Conservation (phyloP, 345 rosid genomes). For the Linum usitatissimum region DNA sequence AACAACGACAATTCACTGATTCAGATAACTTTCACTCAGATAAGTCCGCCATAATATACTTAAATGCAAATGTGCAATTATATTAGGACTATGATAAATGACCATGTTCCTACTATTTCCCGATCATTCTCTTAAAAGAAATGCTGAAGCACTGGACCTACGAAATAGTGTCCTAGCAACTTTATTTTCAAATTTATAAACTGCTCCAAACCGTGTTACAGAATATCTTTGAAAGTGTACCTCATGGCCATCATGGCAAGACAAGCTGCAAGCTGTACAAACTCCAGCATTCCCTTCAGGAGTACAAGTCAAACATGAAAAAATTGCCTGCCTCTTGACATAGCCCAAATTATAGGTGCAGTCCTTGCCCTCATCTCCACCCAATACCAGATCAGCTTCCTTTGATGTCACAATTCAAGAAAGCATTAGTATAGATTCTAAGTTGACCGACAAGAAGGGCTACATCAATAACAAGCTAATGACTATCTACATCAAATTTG, state of each 20-base stretch:
- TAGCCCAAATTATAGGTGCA: conserved; percentile 81
- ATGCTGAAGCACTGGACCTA: too few relatives aligned
- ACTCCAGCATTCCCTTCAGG: conserved; percentile 87
- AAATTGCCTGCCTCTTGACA: conserved; percentile 88
- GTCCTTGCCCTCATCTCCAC: conserved; percentile 93
- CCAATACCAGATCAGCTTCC: conserved; percentile 95
- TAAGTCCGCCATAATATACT: too few relatives aligned
- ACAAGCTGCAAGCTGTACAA: conserved; percentile 89
- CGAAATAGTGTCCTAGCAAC: neutral
- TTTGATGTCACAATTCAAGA: conserved; percentile 18
- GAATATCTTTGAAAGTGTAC: conserved; percentile 19
- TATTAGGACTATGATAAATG: too few relatives aligned
- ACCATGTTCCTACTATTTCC: too few relatives aligned
- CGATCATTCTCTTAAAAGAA: too few relatives aligned
- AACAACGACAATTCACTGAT: too few relatives aligned
- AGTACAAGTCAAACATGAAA: conserved; percentile 87
- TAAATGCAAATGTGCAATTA: too few relatives aligned
- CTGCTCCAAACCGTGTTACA: neutral
- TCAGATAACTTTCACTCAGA: too few relatives aligned
- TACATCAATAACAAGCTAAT: neutral
- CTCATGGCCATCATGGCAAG: conserved; percentile 98
- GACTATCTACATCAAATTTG: neutral
- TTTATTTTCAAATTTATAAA: too few relatives aligned
- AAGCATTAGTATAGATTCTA: neutral
- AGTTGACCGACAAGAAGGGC: neutral